A percentile compares a stretch with the other conserved stretches of the same genome.
Evolutionary conservation across 2,329 filamentous ascomycete species (phyloP).

Genomic region (Neonectria punicea): DNA sequence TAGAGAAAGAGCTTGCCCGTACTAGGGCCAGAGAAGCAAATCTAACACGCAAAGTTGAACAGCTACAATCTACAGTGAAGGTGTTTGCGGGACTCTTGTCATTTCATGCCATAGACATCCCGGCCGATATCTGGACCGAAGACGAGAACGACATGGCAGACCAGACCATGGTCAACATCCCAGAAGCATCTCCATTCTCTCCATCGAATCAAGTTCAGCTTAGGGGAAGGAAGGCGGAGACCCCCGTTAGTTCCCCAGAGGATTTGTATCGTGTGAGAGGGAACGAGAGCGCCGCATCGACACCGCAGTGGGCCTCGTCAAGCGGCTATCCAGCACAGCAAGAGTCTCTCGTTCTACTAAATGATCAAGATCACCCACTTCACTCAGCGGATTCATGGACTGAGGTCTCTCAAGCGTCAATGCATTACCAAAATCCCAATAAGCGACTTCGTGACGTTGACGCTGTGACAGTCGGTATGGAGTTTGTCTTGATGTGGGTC

Average conservation of each 20-base stretch:
- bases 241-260: background rate
- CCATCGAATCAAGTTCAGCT: background rate
- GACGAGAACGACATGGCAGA: background rate
- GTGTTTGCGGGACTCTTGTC: background rate
- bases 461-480: constrained; percentile 40
- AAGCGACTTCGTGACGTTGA: background rate
- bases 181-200: background rate
- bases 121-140: background rate
- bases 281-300: no score
- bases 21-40: constrained; percentile 17
- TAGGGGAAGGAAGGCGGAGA: background rate
- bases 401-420: background rate
- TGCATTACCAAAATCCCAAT: background rate
- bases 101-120: background rate
- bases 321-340: background rate
- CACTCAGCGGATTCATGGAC: background rate
- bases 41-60: constrained; percentile 19
- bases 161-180: background rate
- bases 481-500: constrained; percentile 48
- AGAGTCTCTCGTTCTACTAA: background rate
- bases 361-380: background rate
- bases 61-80: constrained; percentile 6
- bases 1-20: constrained; percentile 27
- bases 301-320: background rate
- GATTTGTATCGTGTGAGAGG: background rate